phyloP scores from a whole-genome alignment of 495 filamentous ascomycete genomes.

The Hypoxylon intermedium region DNA sequence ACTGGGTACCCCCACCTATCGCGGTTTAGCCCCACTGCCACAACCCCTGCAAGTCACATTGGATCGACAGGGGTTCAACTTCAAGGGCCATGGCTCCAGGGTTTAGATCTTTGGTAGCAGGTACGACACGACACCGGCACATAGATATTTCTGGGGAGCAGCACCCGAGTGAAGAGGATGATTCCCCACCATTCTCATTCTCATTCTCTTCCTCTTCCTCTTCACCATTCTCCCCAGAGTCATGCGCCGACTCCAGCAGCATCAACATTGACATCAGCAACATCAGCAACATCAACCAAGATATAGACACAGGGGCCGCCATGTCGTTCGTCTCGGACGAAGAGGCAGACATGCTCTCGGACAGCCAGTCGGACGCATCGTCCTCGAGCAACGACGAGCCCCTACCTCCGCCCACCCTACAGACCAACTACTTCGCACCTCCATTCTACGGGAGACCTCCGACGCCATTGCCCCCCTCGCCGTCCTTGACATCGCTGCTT shows the following conservation, averaged over 20 bases:
- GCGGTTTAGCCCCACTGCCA: too few relatives aligned
- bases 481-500: slow-evolving; percentile 93
- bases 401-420: slow-evolving; percentile 47
- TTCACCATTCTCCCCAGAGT: neutral
- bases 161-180: too few relatives aligned
- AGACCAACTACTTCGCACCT: slow-evolving; percentile 73
- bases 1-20: too few relatives aligned
- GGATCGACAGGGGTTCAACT: too few relatives aligned
- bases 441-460: slow-evolving; percentile 90
- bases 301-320: slow-evolving; percentile 7
- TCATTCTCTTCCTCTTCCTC: too few relatives aligned
- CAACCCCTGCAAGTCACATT: too few relatives aligned
- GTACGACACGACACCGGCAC: too few relatives aligned
- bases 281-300: neutral
- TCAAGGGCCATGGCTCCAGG: too few relatives aligned
- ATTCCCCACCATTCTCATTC: too few relatives aligned
- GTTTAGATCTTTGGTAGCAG: too few relatives aligned
- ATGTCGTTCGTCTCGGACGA: slow-evolving; percentile 61
- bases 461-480: slow-evolving; percentile 89
- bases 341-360: slow-evolving; percentile 54
- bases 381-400: slow-evolving; percentile 37
- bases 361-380: slow-evolving; percentile 44
- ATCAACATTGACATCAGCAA: neutral
- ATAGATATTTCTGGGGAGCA: too few relatives aligned
- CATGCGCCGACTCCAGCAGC: neutral